phyloP scores from a whole-genome alignment of 768 basidiomycete genomes.

The Naganishia antarctica region DNA sequence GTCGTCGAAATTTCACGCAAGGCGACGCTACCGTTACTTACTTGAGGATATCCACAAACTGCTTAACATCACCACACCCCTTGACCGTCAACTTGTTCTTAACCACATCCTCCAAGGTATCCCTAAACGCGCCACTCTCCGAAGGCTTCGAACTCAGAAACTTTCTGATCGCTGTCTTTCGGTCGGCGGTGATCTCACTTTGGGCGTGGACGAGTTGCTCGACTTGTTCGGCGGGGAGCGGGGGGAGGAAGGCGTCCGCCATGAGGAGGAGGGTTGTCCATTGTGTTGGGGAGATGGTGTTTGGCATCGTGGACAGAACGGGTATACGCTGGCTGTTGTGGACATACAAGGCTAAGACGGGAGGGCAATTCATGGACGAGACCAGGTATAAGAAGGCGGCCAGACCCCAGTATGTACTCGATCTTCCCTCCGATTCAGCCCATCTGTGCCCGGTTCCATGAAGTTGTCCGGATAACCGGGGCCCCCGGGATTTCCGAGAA shows the following conservation, averaged over 20 bases:
- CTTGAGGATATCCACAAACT: slow-evolving; percentile 24
- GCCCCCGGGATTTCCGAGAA: no score
- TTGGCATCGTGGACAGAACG: neutral
- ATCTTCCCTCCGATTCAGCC: no score
- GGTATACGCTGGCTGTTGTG: no score
- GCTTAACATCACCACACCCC: slow-evolving; percentile 11
- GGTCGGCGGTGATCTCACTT: neutral
- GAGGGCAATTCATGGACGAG: no score
- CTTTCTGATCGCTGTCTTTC: neutral
- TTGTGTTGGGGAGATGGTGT: slow-evolving; percentile 13
- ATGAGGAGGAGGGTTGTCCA: slow-evolving; percentile 22
- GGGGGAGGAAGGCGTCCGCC: slow-evolving; percentile 23
- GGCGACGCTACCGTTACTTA: neutral
- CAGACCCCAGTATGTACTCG: no score
- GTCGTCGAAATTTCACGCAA: neutral
- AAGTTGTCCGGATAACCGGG: no score
- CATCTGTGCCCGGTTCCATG: no score
- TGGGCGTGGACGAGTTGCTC: slow-evolving; percentile 4
- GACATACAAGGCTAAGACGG: no score
- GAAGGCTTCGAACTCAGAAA: slow-evolving; percentile 13
- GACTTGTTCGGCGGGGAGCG: slow-evolving; percentile 2
- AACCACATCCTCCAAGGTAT: slow-evolving; percentile 11
- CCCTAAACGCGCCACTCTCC: slow-evolving; percentile 4
- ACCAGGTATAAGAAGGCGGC: no score
- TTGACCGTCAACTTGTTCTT: slow-evolving; percentile 12